Base-by-base conservation (phyloP, 2,329 filamentous ascomycete species). In the Xylaria sp. region DNA sequence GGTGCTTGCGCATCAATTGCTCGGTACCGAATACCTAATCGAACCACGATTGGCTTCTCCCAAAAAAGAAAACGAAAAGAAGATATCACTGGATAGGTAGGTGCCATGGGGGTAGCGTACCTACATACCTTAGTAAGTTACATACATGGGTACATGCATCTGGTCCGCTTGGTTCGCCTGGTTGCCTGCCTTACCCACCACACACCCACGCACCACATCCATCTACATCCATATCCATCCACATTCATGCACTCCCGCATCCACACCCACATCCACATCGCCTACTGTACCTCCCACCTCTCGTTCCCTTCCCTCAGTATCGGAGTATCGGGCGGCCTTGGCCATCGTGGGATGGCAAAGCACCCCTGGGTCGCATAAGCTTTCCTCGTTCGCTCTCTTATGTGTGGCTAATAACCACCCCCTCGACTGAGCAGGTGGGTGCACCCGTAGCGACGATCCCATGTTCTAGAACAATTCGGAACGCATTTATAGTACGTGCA, bases 401-500 rank as follows among this genome's bases (percentile, higher is more conserved):
- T 6, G 7, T 27, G 1, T 6, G 7, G n/a, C 48, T 19, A 32
- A 30, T 54, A 34, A 27, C 24, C 34, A 60, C 59, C 36, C 54
- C 30, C 59, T 19, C 3, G 4, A 54, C 30, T 51, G 27, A 51
- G 48, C 21, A 51, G 11, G 48, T 51, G 19, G 11, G 48, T 51
- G 24, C 4, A 24, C 42, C 8, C 30, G 42, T 19, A 39, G 11
- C 30, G 57, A 27, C 30, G 47, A 47, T 59, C 59, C 2, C 27
- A 14, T 58, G 61, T 51, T 64, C 61, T 58, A 58, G 54, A 63
- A 53, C 45, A 14, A 32, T 48, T 48, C 19, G 42, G 2, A 8
- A 42, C 24, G 32, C 32, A 64, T 56, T 36, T 17, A 34, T 39
- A 14, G n/a, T 19, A 54, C 14, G 4, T n/a, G 12, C 21, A n/a